Base-by-base conservation (phyloP, 1,284 basidiomycete species). In the Malassezia obtusa region DNA sequence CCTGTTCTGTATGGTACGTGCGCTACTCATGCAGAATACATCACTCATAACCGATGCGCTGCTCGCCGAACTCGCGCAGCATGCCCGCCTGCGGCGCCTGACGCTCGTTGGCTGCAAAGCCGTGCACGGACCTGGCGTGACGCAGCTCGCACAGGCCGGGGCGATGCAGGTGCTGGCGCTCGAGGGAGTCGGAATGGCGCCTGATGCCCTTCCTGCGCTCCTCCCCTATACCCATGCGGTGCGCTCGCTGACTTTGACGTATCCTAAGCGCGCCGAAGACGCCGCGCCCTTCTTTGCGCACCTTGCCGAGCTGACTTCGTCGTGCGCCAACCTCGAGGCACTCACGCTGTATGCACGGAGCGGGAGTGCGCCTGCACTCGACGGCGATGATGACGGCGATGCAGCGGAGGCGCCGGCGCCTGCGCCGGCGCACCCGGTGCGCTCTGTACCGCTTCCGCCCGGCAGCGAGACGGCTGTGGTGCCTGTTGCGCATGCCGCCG, bases 71-170 rank as follows among this genome's bases (percentile, higher is more conserved):
- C 14, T 63, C 2, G 63, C 65, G 4, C 9, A 11, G 15, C 12
- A 9, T 2, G 45, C 50, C 26, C 41, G 51, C 7, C 49, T 71
- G 7, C 50, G 48, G 17, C 45, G 61, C 17, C 50, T 71, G 9
- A 61, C 63, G 12, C 50, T 72, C 2, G 66, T 62, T 5, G 69
- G 69, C 9, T 68, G 64, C 54, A 61, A 66, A 44, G 54, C 55
- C 10, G 63, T 72, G 26, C 65, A 60, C 1, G 62, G 59, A 12
- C 26, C 45, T 3, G 69, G 66, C 4, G 54, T 72, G 14, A 41
- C 54, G 17, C 41, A 62, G 2, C 44, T 71, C 15, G 57, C 68
- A 2, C 52, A 55, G 36, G 33, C 28, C 43, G 46, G 6, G 22
- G 51, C 52, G 6, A 41, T 72, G 5, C 52, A 45, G 6, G 60